Base-by-base conservation (phyloP, 228 moss, liverwort and hornwort genomes). In the Sphagnum fallax region DNA sequence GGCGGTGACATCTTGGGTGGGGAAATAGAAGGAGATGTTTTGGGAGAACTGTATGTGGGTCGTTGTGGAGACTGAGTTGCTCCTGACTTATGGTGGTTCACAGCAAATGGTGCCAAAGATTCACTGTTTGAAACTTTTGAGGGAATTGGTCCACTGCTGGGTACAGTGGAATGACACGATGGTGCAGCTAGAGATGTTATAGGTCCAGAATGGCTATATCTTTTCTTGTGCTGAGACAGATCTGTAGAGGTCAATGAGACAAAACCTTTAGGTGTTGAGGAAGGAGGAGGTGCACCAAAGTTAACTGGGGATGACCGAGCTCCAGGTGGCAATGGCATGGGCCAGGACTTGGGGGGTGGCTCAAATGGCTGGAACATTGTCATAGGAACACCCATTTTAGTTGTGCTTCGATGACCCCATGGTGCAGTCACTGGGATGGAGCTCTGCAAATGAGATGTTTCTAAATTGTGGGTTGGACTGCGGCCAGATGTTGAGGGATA, bases 181-280 rank as follows among this genome's bases (percentile, higher is more conserved):
- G 76, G 80, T 53, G 72, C 61, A 15, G 75, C 79, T 66, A 81
- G 78, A 47, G 83, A 86, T 11, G 84, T 88, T 50, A 91, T 62
- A 69, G 91, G 91, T 53, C 91, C 91, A 4, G 91, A 91, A 60
- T 87, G 82, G 67, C 88, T 91, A 60, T 88, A 91, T 66, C 82
- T 81, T 73, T 80, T 81, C 70, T 75, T 50, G 60, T 80, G 76
- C 11, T 70, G 67, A 55, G 79, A 32, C 32, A 55, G 70, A 67
- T 83, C 58, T 14, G 73, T 52, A 47, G 62, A 68, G 74, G 65
- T 87, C 53, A 70, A 67, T 52, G 77, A 74, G 48, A 83, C 67
- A 63, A 73, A 87, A 59, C 85, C 85, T 61, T 80, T 74, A 2
- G 90, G 85, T 14, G 90, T 90, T 47, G 90, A 85, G 63, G 90